These are phyloP conservation scores for Trichoderma erinaceum DNA, from an alignment of 495 filamentous ascomycete genomes.

Conservation along the genomic window DNA sequence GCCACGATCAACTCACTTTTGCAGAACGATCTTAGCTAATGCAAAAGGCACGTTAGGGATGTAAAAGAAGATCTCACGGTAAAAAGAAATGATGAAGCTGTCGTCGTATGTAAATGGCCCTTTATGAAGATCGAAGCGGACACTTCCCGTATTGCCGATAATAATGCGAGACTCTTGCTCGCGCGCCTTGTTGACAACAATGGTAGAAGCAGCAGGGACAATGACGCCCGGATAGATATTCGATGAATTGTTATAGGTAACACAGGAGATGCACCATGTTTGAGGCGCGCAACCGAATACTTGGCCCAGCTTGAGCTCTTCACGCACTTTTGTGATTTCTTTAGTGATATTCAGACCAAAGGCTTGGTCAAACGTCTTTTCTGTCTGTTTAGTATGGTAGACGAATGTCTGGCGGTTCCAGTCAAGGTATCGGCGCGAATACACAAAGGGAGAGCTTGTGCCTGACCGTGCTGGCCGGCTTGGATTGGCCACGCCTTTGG, in stretches of 20 bases:
- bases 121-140: conserved; percentile 80
- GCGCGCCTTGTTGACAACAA: conserved; percentile 44
- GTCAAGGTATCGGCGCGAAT: conserved; percentile 73
- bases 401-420: conserved; percentile 75
- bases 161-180: conserved; percentile 51
- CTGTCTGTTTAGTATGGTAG: conserved; percentile 58
- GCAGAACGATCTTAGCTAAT: conserved; percentile 51
- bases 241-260: conserved; percentile 50
- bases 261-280: conserved; percentile 61
- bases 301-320: conserved; percentile 54
- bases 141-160: conserved; percentile 70
- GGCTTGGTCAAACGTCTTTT: conserved; percentile 60
- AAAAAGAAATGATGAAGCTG: conserved; percentile 72
- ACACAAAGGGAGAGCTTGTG: conserved; percentile 37
- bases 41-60: conserved; percentile 62
- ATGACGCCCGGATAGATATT: conserved; percentile 59
- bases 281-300: conserved; percentile 66
- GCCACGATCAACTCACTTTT: background rate
- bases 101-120: conserved; percentile 75
- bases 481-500: conserved; percentile 40
- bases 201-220: conserved; percentile 54
- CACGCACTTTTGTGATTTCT: conserved; percentile 56
- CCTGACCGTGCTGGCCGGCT: conserved; percentile 32
- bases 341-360: conserved; percentile 59
- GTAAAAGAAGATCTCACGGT: conserved; percentile 64